Conservation (phyloP, 176 grass and related monocot species). For the Poa annua region DNA sequence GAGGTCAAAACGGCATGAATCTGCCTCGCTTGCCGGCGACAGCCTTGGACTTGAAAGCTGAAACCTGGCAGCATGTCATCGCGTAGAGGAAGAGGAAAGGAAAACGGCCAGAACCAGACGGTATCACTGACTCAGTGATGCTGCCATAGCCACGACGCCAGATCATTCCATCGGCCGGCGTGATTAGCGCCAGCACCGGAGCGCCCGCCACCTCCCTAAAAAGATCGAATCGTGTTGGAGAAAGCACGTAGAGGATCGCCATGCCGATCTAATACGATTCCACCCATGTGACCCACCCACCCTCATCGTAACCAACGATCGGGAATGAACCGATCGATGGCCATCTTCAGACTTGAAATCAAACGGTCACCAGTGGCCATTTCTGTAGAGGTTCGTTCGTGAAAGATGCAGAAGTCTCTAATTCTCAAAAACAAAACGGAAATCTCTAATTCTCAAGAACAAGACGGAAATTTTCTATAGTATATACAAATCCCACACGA, state of each 20-base stretch:
- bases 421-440: not conserved
- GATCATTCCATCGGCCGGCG: constrained; percentile 30
- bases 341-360: not conserved
- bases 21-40: not conserved
- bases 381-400: not conserved
- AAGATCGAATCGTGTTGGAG: constrained; percentile 40
- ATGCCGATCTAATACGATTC: constrained; percentile 23
- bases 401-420: not conserved
- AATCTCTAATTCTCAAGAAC: not conserved
- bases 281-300: constrained; percentile 39
- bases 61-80: not conserved
- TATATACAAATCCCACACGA: constrained; percentile 29
- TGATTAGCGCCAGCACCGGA: constrained; percentile 28
- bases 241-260: constrained; percentile 44
- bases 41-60: not conserved
- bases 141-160: not conserved
- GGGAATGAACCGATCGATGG: not conserved
- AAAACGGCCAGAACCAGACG: constrained; percentile 12
- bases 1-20: not conserved
- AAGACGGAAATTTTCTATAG: not conserved
- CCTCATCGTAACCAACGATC: constrained; percentile 37
- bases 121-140: not conserved
- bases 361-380: no score
- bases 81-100: not conserved
- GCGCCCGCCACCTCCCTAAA: not conserved